Conservation (phyloP, 768 basidiomycete species). For the Amanita phalloides region DNA sequence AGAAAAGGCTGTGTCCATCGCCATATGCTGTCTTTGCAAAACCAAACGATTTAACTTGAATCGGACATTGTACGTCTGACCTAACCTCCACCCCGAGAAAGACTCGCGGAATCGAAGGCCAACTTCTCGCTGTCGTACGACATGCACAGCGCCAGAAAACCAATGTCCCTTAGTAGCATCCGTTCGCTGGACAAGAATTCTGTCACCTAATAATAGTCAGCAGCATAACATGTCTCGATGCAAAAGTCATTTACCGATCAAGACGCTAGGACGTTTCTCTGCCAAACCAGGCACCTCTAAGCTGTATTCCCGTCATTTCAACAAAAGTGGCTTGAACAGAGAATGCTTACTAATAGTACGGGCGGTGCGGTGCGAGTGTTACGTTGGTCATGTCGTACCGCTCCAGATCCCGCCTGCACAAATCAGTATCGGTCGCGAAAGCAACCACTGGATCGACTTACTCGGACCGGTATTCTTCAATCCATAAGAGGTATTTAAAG, state of each 20-base stretch:
- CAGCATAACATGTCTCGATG: not conserved
- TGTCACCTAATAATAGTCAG: constrained; percentile 29
- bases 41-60: constrained; percentile 51
- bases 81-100: constrained; percentile 26
- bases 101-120: constrained; percentile 35
- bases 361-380: constrained; percentile 17
- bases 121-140: constrained; percentile 37
- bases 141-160: constrained; percentile 51
- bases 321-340: not conserved
- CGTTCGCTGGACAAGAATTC: constrained; percentile 37
- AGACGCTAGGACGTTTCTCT: constrained; percentile 46
- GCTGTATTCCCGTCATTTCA: constrained; percentile 12
- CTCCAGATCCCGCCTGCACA: constrained; percentile 26
- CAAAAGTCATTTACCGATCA: constrained; percentile 31
- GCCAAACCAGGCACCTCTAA: constrained; percentile 39
- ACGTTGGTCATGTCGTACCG: constrained; percentile 26
- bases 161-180: constrained; percentile 31
- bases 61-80: constrained; percentile 34
- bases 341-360: constrained; percentile 27
- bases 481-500: constrained; percentile 4
- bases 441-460: constrained; percentile 7
- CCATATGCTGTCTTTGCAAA: constrained; percentile 48
- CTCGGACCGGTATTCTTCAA: constrained; percentile 19
- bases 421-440: not conserved
- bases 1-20: constrained; percentile 32